Evolutionary conservation across 1,139 yeast genomes (phyloP).

Genomic region (Magnusiomyces tetraspermus): DNA sequence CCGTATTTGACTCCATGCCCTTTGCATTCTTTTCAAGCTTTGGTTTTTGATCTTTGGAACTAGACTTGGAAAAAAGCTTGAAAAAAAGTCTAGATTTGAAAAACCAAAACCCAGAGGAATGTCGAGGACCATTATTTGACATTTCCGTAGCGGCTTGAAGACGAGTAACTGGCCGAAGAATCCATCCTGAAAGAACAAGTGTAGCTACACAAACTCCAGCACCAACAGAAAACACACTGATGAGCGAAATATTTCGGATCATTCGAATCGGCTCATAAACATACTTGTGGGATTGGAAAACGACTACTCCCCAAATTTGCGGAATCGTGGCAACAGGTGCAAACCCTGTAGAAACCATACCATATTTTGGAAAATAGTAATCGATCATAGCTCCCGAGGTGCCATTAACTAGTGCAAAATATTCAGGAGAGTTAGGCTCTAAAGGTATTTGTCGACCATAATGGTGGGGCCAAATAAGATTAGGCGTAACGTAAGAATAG

Average conservation of each 20-base stretch:
- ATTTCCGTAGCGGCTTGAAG: slow-evolving; percentile 80
- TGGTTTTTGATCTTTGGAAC: background rate
- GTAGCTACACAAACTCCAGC: slow-evolving; percentile 67
- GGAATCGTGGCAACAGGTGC: slow-evolving; percentile 43
- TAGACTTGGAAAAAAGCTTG: background rate
- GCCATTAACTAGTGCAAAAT: slow-evolving; percentile 30
- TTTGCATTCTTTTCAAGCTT: background rate
- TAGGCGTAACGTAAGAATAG: slow-evolving; percentile 19
- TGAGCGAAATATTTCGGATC: slow-evolving; percentile 62
- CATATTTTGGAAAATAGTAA: slow-evolving; percentile 35
- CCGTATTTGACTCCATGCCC: background rate
- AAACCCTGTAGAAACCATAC: slow-evolving; percentile 58
- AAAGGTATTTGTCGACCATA: slow-evolving; percentile 16
- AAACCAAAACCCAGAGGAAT: background rate
- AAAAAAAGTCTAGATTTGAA: slow-evolving; percentile 62
- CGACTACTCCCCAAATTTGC: slow-evolving; percentile 59
- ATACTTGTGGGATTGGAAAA: slow-evolving; percentile 51
- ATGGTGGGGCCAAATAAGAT: slow-evolving; percentile 15
- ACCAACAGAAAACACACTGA: slow-evolving; percentile 74
- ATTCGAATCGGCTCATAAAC: slow-evolving; percentile 59
- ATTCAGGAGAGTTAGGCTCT: slow-evolving; percentile 15
- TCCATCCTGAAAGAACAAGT: slow-evolving; percentile 75
- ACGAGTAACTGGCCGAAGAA: slow-evolving; percentile 73
- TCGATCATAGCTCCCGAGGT: slow-evolving; percentile 45
- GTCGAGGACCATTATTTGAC: slow-evolving; percentile 17